These are phyloP conservation scores for Blastobotrys aristatus DNA, from an alignment of 1,139 yeast species.

Conservation along the genomic window DNA sequence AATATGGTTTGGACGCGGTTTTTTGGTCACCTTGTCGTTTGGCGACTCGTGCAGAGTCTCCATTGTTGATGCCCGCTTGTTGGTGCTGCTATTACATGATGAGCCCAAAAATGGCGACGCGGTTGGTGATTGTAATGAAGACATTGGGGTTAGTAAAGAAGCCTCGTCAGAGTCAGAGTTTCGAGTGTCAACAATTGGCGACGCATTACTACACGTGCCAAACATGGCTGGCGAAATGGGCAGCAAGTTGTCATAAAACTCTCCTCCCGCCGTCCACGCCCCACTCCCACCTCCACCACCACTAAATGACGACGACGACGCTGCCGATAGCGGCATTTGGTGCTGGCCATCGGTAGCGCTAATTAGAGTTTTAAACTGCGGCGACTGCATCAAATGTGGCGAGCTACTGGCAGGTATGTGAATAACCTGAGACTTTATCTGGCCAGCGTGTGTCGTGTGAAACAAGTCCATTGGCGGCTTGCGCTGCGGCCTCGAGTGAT, in stretches of 20 bases:
- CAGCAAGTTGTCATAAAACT: background rate
- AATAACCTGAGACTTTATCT: constrained; percentile 16
- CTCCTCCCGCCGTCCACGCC: background rate
- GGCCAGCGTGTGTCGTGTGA: constrained; percentile 6
- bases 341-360: constrained; percentile 4
- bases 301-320: constrained; percentile 1
- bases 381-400: constrained; percentile 5
- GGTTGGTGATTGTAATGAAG: constrained; percentile 15
- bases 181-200: constrained; percentile 5
- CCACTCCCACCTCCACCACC: background rate
- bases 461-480: constrained; percentile 6
- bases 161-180: constrained; percentile 11
- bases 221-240: constrained; percentile 7
- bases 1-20: constrained; percentile 5
- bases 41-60: constrained; percentile 7
- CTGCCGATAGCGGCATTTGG: background rate
- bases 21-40: background rate
- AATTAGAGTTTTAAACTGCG: constrained; percentile 7
- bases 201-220: background rate
- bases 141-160: constrained; percentile 15
- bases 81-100: background rate
- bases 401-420: constrained; percentile 15
- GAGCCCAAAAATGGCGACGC: constrained; percentile 14
- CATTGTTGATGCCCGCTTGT: constrained; percentile 12
- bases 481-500: constrained; percentile 9